Evolutionary conservation across 306 rosid species (phyloP), one percentile per base, ranked within the genome.

Genomic region (Luffa acutangula): DNA sequence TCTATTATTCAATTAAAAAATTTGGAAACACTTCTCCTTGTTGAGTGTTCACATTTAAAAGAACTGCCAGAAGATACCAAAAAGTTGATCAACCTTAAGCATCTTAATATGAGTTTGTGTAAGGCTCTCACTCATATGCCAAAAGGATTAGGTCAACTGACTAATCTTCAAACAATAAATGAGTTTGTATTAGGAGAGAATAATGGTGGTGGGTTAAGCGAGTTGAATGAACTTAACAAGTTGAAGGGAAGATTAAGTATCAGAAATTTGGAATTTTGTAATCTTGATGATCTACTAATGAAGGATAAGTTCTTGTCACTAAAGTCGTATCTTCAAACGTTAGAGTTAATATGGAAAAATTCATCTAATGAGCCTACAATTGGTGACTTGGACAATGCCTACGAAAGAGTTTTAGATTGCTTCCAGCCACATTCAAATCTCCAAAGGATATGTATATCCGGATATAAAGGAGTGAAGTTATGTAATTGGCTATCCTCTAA

Each of bases 31-130:
- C 9, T 65, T 3, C 37, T 3, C 9, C n/a, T 65, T 3, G 0
- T 0, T 3, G 0, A 0, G 0, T 65, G 73, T 7, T 7, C 0
- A 1, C 3, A 1, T 2, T 31, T 65, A 33, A 65, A 7, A 7
- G 45, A 66, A 34, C 0, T 66, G 9, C 73, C 73, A 5, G 7
- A 17, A 66, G 48, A 66, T 34, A 66, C 41, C 1, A n/a, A 5
- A 46, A 48, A 8, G 6, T 39, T 52, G 25, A 5, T 53, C 48
- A 75, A 34, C 33, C 64, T 75, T 34, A 75, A 56, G 31, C 62
- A 75, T 51, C 79, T 75, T 51, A 1, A 11, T 5, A 4, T 76
- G 1, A 0, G 10, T 0, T 2, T 3, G 0, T 72, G 78, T 4
- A 0, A 0, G 0, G 0, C 0, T 74, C 39, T 74, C 31, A 33